These are phyloP conservation scores for Pichia phayaonensis DNA, from an alignment of 805 yeast genomes.

Conservation along the genomic window DNA sequence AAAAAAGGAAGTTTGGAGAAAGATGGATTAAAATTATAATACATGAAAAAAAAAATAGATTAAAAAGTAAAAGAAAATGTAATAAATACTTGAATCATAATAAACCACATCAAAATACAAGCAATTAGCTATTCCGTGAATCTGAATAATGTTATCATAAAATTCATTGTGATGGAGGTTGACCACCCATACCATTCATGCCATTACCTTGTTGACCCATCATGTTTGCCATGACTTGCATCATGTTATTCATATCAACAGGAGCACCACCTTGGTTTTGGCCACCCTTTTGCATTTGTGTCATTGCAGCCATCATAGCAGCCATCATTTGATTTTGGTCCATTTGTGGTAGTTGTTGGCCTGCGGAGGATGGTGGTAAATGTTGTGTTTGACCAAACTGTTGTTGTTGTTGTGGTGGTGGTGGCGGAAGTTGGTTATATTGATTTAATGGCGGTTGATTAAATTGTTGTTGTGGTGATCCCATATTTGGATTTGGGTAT, in stretches of 20 bases:
- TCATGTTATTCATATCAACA: slow-evolving; percentile 30
- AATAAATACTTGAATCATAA: not conserved
- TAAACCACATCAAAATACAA: not conserved
- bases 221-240: slow-evolving; percentile 30
- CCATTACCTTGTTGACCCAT: slow-evolving; percentile 15
- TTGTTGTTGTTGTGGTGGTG: slow-evolving; percentile 1
- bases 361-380: slow-evolving; percentile 5
- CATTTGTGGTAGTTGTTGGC: slow-evolving; percentile 13
- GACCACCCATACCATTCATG: slow-evolving; percentile 13
- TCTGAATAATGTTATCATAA: too few species aligned
- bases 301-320: slow-evolving; percentile 30
- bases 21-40: too few species aligned
- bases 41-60: not conserved
- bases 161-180: slow-evolving; percentile 15
- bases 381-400: slow-evolving; percentile 3
- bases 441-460: not conserved
- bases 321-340: slow-evolving; percentile 26
- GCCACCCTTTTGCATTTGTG: slow-evolving; percentile 20
- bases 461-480: not conserved
- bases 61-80: too few species aligned
- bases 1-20: not conserved
- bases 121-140: too few species aligned
- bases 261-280: slow-evolving; percentile 14
- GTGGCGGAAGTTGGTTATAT: not conserved
- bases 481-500: slow-evolving; percentile 5